Base-by-base conservation (phyloP, 2,329 filamentous ascomycete genomes). In the Epichloe bromicola region DNA sequence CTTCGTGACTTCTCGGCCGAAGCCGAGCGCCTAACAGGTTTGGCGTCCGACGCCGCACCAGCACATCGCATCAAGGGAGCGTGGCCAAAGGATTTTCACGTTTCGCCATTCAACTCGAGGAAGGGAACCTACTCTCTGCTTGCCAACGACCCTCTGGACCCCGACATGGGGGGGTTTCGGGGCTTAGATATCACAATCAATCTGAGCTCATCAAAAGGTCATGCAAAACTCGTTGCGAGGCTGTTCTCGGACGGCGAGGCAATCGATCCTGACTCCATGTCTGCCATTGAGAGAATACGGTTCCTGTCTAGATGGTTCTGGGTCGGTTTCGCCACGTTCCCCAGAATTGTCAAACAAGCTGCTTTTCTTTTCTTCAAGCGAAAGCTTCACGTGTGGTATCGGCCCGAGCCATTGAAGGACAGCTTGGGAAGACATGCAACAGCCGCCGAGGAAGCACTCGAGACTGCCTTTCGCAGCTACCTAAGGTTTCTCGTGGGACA, bases 31-130 rank as follows among this genome's bases (percentile, higher is more conserved):
- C 47, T 61, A 12, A 45, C 44, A 7, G 38, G 53, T 3, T 14
- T 34, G 17, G 14, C 30, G 6, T 3, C 42, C 1, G 34, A 50
- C 4, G 30, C 30, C 5, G 36, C 54, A 51, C 37, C 54, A 12
- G 45, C 45, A 17, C 34, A 48, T 20, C 48, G 56, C 17, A 74
- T 82, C 59, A 73, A 66, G 15, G 70, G 74, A 19, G 67, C 67
- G 0, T 86, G 80, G 78, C 64, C 68, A 5, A 89, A 90, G 58
- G 83, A 86, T 56, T 86, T 89, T 56, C 85, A 88, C 60, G 82
- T 88, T 17, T 88, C 83, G 1, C 82, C 83, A 0, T 89, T 89
- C 71, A 89, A 85, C 61, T 78, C 75, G 5, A 71, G 75, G 33
- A 74, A 75, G 49, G 78, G 78, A 3, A 66, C 66, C 0, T 83